phyloP scores from a whole-genome alignment of 371 early-diverging fungal species.

The Rhizopus sp. region DNA sequence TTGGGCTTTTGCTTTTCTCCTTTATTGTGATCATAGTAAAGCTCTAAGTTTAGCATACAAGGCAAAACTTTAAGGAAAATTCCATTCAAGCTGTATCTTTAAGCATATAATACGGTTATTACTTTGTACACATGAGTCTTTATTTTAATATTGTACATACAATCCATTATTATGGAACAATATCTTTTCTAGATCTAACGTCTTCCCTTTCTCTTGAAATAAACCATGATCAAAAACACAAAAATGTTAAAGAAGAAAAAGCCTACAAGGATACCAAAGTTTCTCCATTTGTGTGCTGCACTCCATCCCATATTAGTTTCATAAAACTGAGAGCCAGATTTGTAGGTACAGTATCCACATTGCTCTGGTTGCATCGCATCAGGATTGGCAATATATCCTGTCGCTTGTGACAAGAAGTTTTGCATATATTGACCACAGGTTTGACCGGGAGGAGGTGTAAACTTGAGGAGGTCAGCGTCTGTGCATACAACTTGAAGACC shows the following conservation, averaged over 20 bases:
- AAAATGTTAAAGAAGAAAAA: constrained; percentile 52
- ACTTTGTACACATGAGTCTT: no score
- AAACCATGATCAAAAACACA: constrained; percentile 31
- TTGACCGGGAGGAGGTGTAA: constrained; percentile 56
- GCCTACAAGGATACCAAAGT: constrained; percentile 60
- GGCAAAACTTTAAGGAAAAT: no score
- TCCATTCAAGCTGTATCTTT: no score
- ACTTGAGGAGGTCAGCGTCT: constrained; percentile 43
- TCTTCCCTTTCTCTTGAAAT: constrained; percentile 25
- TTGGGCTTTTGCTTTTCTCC: no score
- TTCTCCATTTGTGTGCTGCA: constrained; percentile 65
- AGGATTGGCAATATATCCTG: constrained; percentile 60
- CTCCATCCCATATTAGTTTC: constrained; percentile 51
- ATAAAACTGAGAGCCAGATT: constrained; percentile 57
- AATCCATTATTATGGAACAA: neutral
- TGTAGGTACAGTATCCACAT: constrained; percentile 67
- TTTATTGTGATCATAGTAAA: no score
- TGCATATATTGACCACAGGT: constrained; percentile 61
- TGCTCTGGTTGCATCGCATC: constrained; percentile 35
- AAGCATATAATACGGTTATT: no score
- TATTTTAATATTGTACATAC: no score
- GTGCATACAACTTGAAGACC: constrained; percentile 48
- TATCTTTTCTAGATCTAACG: constrained; percentile 17
- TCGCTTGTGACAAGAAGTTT: constrained; percentile 40
- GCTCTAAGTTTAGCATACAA: no score